phyloP scores from a whole-genome alignment of 179 eudicot genomes.

The Vitellaria paradoxa region DNA sequence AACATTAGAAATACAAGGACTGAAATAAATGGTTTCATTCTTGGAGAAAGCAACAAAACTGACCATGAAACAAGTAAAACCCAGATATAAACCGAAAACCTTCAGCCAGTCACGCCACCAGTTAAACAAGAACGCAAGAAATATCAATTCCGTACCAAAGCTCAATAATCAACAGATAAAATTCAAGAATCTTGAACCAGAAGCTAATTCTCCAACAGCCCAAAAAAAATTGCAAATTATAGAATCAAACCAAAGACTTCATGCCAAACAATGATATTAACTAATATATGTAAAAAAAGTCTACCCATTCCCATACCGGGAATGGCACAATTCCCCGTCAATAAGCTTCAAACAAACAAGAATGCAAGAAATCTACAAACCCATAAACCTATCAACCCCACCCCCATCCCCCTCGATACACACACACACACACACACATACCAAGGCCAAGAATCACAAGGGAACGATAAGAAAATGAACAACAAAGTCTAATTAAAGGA shows the following conservation, averaged over 20 bases:
- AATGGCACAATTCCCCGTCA: background rate
- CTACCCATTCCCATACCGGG: background rate
- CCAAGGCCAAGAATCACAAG: background rate
- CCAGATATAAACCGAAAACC: background rate
- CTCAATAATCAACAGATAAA: background rate
- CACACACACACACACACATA: background rate
- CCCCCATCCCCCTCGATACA: no score
- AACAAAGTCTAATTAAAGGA: background rate
- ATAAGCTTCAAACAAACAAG: slow-evolving; percentile 8
- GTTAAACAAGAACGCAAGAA: background rate
- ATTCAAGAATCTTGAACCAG: background rate
- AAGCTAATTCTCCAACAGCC: background rate
- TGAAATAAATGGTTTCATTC: background rate
- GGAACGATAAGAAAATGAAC: background rate
- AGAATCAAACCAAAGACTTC: background rate
- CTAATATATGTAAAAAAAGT: background rate
- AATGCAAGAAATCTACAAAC: background rate
- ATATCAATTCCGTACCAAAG: background rate
- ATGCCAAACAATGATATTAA: background rate
- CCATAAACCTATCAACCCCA: background rate
- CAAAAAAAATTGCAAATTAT: background rate
- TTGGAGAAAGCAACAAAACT: background rate
- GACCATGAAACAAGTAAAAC: background rate
- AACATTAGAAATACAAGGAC: background rate
- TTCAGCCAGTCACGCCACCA: background rate